Percentiles rank a stretch among this genome's conserved stretches.
Evolutionary conservation across 176 grass and related monocot genomes (phyloP).

Genomic region (Calamus simplicifolius): DNA sequence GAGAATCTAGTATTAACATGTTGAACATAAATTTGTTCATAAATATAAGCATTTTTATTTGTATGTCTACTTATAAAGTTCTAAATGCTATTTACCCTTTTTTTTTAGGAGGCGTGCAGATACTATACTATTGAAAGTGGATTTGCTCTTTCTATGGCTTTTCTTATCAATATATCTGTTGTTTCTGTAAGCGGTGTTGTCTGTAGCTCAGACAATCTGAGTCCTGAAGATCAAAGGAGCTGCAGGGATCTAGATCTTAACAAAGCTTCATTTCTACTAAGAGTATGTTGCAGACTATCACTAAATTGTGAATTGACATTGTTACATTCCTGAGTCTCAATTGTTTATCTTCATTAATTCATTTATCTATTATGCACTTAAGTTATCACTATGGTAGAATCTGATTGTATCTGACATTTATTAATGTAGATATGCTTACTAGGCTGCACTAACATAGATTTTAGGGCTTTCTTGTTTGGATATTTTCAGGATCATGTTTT

Average conservation of each 20-base stretch:
- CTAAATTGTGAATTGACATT: not conserved
- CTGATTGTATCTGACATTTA: no score
- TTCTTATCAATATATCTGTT: slow-evolving; percentile 92
- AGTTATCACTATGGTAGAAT: no score
- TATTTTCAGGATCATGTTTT: no score
- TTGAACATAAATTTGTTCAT: no score
- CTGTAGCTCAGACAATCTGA: slow-evolving; percentile 68
- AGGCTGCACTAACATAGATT: no score
- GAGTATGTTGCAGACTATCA: slow-evolving; percentile 29
- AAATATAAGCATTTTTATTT: not conserved
- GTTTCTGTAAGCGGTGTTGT: slow-evolving; percentile 90
- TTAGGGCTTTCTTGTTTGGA: no score
- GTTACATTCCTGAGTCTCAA: no score
- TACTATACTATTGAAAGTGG: slow-evolving; percentile 96
- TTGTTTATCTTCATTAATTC: no score
- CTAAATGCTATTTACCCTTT: not conserved
- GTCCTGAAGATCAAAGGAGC: slow-evolving; percentile 61
- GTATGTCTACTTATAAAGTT: slow-evolving; percentile 3
- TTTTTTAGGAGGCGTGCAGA: slow-evolving; percentile 81
- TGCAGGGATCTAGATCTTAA: slow-evolving; percentile 89
- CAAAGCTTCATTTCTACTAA: slow-evolving; percentile 92
- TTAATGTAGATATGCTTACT: no score
- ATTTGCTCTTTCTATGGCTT: slow-evolving; percentile 85
- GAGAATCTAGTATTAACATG: no score
- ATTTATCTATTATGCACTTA: no score